Percentiles rank a stretch among this genome's conserved stretches.
Conservation (phyloP, 306 rosid species). For the Senna tora region DNA sequence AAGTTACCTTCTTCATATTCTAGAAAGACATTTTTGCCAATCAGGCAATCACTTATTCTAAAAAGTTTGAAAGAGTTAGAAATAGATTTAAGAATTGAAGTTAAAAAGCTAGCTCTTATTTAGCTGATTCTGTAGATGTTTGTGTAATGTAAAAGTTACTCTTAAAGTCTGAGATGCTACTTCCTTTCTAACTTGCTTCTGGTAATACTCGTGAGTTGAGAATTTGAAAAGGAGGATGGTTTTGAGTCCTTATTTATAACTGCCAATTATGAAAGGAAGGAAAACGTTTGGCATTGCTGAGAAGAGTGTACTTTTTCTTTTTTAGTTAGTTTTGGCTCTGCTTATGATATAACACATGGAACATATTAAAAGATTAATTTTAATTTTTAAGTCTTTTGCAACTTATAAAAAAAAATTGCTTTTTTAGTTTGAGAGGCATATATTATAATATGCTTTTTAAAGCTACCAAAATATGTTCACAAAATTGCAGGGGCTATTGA, state of each 20-base stretch:
- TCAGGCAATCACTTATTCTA: not conserved
- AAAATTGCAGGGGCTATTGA: not conserved
- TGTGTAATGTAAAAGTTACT: not conserved
- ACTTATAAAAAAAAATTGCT: not conserved
- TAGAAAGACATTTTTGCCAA: too few species aligned
- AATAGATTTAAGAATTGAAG: constrained; percentile 8
- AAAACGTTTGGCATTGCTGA: not conserved
- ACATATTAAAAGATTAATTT: not conserved
- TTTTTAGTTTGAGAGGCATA: constrained; percentile 7
- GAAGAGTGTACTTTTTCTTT: not conserved
- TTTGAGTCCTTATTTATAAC: not conserved
- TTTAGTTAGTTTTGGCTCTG: not conserved
- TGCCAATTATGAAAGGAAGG: not conserved
- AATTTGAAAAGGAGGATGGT: constrained; percentile 13
- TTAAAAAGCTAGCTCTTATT: not conserved
- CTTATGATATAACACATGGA: not conserved
- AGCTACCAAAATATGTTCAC: constrained; percentile 13
- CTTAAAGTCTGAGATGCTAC: not conserved
- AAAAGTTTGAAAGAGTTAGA: not conserved
- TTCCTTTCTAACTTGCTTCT: not conserved
- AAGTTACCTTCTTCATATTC: not conserved
- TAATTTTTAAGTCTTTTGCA: not conserved
- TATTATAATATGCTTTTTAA: not conserved
- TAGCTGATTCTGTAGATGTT: constrained; percentile 7
- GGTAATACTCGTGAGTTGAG: not conserved